Conservation (phyloP, 2,329 filamentous ascomycete genomes). For the Aspergillus intermedius region DNA sequence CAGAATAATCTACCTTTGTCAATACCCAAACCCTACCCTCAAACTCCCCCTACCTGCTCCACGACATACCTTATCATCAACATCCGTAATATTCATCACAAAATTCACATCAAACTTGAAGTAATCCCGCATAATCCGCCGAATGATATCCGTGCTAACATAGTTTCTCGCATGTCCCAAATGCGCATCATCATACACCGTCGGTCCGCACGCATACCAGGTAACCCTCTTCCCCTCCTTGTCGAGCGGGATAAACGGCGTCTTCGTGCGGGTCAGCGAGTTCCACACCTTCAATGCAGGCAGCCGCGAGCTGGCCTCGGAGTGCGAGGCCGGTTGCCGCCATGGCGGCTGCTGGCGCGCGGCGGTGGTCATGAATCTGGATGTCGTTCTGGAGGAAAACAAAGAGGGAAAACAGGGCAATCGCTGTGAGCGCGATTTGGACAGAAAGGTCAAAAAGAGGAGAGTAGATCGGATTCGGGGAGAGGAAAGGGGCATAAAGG, state of each 20-base stretch:
- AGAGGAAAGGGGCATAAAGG: slow-evolving; percentile 15
- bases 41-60: not conserved
- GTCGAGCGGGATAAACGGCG: slow-evolving; percentile 67
- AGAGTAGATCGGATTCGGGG: slow-evolving; percentile 13
- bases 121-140: slow-evolving; percentile 74
- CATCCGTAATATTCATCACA: slow-evolving; percentile 89
- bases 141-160: slow-evolving; percentile 81
- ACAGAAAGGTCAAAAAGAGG: slow-evolving; percentile 7
- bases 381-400: slow-evolving; percentile 13
- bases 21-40: not conserved
- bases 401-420: slow-evolving; percentile 5
- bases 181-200: slow-evolving; percentile 76
- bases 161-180: slow-evolving; percentile 83
- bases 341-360: slow-evolving; percentile 39
- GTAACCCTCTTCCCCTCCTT: slow-evolving; percentile 60
- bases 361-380: slow-evolving; percentile 21
- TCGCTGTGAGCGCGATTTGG: slow-evolving; percentile 7
- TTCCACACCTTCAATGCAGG: slow-evolving; percentile 71
- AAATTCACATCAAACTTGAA: slow-evolving; percentile 78
- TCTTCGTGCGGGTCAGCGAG: slow-evolving; percentile 67
- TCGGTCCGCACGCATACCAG: slow-evolving; percentile 89
- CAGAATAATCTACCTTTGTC: slow-evolving; percentile 50
- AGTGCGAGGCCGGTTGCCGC: slow-evolving; percentile 31
- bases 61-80: slow-evolving; percentile 61
- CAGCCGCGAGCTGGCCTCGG: slow-evolving; percentile 29